Base-by-base conservation (phyloP, 768 basidiomycete species). In the Tricholoma furcatifolium region DNA sequence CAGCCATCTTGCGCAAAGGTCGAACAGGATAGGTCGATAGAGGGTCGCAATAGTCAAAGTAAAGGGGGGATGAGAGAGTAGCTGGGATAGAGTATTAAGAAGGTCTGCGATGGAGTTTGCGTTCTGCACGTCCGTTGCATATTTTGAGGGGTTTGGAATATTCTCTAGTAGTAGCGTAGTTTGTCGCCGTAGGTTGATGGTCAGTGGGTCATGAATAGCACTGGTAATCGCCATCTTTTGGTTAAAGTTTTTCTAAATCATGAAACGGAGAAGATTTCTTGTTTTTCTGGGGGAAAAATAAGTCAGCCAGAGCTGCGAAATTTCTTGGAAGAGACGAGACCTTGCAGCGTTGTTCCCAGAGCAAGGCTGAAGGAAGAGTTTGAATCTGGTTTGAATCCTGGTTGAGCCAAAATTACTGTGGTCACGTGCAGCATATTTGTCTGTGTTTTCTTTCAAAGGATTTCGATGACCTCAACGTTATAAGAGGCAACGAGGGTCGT, bases 1-100 rank as follows among this genome's bases (percentile, higher is more conserved):
- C 38, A 95, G 64, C 93, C 92, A 97, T 61, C 89, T 70, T 3
- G 88, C 88, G 61, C 85, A 86, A 21, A 98, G 70, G 67, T 96
- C 90, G 23, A 88, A 61, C 35, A 93, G 66, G 47, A 98, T 68
- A 3, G 95, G 94, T 55, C 88, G 74, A 70, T 89, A 98, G 10
- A 79, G 57, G 6, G 71, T 74, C 17, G 88, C 82, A 54, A 98
- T 74, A 11, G 72, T 61, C 27, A 78, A 61, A 0, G 92, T 92
- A 39, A 87, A 76, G 10, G 81, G 75, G 8, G 89, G 85, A 15
- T 74, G 64, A 0, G 81, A 71, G 12, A 93, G 75, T 7, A 89
- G 68, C 27, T 70, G 64, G 5, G 92, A 88, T 34, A 94, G 70
- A 0, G 70, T 74, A 30, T 68, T 62, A 5, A 91, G 74, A 9